Evolutionary conservation across 2,329 filamentous ascomycete species (phyloP), one percentile per base, ranked within the genome.

Genomic region (Ophiostoma perfectum): DNA sequence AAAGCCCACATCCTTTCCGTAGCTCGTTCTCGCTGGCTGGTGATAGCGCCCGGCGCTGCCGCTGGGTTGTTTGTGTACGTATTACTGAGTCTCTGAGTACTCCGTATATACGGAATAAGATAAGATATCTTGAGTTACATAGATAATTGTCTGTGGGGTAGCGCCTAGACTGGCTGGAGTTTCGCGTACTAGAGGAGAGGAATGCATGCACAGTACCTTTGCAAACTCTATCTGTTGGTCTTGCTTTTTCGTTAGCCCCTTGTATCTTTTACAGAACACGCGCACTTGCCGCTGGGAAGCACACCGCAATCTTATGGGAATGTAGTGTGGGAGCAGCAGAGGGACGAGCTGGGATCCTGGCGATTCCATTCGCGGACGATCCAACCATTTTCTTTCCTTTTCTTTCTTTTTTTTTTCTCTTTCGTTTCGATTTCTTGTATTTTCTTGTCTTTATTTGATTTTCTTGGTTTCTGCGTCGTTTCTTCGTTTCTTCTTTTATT

Each of bases 11-110:
- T 55, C 27, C 7, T 55, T 27, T 47, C 45, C 11, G 45, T 47
- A 55, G 49, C 49, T 55, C 49, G 49, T 55, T 55, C 49, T 27
- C 49, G 49, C 49, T 55, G 49, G n/a, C 49, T 55, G 49, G 49
- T 27, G 49, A 55, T 27, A 27, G 49, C 49, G 49, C 49, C 49
- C 49, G 49, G 49, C n/a, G 49, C 49, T 55, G 49, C 49, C 49
- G 49, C 49, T 44, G 42, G 42, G 8, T 44, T 8, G 8, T 27
- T 27, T 14, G 18, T 27, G 7, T 27, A 18, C n/a, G 49, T 55
- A 11, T 11, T 27, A n/a, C n/a, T 18, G 18, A 55, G 49, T n/a
- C 49, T 55, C 7, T 55, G 27, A 27, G 27, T 27, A 27, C 27
- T 27, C 27, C 27, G 27, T 27, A 27, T 27, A 27, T 27, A 27